Percentiles rank a stretch among this genome's conserved stretches.
These are phyloP conservation scores for Bolboschoenus planiculmis DNA, from an alignment of 176 grass and related monocot genomes.

Conservation along the genomic window DNA sequence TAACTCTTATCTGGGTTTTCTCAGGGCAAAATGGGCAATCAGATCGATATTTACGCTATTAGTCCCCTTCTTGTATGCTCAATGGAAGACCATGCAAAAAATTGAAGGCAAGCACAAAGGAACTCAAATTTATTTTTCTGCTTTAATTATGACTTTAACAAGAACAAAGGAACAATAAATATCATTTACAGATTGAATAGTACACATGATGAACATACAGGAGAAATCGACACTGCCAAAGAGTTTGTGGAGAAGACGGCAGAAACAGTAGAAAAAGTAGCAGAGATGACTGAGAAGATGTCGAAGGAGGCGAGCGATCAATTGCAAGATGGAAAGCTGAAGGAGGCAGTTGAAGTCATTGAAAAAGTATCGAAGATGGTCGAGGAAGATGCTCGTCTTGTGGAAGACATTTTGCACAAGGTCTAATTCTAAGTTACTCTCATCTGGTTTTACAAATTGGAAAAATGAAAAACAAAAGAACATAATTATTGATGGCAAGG, in stretches of 20 bases:
- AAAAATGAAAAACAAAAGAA: not conserved
- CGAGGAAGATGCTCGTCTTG: conserved; percentile 47
- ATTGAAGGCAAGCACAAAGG: conserved; percentile 29
- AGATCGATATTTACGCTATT: conserved; percentile 29
- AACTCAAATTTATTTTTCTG: not conserved
- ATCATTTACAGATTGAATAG: not conserved
- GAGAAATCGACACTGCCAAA: conserved; percentile 42
- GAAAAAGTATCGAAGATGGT: conserved; percentile 50
- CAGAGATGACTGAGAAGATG: conserved; percentile 31
- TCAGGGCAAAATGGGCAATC: conserved; percentile 45
- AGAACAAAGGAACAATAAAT: not conserved
- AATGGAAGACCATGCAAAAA: conserved; percentile 39
- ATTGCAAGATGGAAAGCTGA: conserved; percentile 37
- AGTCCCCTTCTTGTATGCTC: conserved; percentile 40
- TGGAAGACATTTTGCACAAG: conserved; percentile 55
- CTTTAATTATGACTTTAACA: not conserved
- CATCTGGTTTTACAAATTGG: not conserved
- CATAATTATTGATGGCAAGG: not conserved
- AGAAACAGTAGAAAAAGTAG: conserved; percentile 45
- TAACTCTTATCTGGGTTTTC: not conserved
- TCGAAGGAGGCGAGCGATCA: conserved; percentile 36
- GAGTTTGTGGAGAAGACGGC: conserved; percentile 32
- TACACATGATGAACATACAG: not conserved
- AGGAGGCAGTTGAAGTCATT: conserved; percentile 22
- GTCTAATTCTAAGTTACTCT: conserved; percentile 5